Conservation (phyloP, 139 green algal genomes). For the Chlorella sp. region DNA sequence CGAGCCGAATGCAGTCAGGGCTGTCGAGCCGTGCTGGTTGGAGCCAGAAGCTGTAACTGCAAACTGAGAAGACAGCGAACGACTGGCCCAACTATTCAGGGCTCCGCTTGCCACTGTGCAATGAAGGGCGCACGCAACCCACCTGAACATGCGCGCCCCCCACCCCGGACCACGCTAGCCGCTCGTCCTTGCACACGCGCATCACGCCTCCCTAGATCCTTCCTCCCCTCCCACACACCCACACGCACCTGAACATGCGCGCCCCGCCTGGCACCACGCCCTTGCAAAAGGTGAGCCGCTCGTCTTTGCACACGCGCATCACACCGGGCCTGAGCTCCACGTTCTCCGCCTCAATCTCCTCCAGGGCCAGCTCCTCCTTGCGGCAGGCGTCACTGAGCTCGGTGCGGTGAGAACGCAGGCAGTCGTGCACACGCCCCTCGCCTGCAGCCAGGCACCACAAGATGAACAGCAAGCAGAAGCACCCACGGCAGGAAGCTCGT, state of each 20-base stretch:
- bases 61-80: too few relatives aligned
- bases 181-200: conserved; percentile 40
- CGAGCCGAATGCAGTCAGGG: too few relatives aligned
- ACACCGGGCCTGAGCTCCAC: conserved; percentile 48
- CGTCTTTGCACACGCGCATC: conserved; percentile 26
- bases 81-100: too few relatives aligned
- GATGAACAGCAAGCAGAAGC: too few relatives aligned
- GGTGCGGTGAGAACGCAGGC: conserved; percentile 50
- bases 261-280: conserved; percentile 29
- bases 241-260: conserved; percentile 49
- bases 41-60: too few relatives aligned
- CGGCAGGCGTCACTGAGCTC: conserved; percentile 51
- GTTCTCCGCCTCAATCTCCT: conserved; percentile 38
- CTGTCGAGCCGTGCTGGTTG: too few relatives aligned
- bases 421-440: conserved; percentile 59
- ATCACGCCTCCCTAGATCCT: too few relatives aligned
- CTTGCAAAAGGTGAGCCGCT: conserved; percentile 66
- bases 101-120: too few relatives aligned
- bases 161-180: conserved; percentile 44
- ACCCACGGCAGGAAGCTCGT: too few relatives aligned
- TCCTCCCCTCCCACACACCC: too few relatives aligned
- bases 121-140: background rate
- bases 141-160: conserved; percentile 36
- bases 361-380: conserved; percentile 58
- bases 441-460: too few relatives aligned